Conservation (phyloP, 352 stramenopile genomes). For the Blastocystis sp. region DNA sequence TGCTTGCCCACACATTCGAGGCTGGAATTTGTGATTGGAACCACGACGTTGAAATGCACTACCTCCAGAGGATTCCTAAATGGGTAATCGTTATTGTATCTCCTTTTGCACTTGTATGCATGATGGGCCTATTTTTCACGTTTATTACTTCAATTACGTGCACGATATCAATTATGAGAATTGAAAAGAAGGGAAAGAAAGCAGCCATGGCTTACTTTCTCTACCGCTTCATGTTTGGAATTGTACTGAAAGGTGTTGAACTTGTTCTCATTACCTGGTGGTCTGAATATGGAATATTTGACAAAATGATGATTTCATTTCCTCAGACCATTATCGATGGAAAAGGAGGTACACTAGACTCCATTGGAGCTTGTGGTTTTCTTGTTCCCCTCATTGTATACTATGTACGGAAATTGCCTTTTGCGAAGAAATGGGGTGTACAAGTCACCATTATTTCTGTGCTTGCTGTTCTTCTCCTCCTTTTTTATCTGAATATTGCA, state of each 20-base stretch:
- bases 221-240: constrained; percentile 39
- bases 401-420: constrained; percentile 3
- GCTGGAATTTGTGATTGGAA: constrained; percentile 37
- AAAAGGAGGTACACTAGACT: constrained; percentile 8
- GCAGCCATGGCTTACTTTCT: constrained; percentile 44
- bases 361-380: constrained; percentile 32
- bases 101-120: constrained; percentile 1
- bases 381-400: constrained; percentile 24
- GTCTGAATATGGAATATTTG: constrained; percentile 24
- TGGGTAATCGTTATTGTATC: neutral
- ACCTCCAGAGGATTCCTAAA: neutral
- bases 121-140: constrained; percentile 55
- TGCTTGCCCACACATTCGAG: constrained; percentile 47
- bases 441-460: neutral
- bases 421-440: neutral
- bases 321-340: neutral
- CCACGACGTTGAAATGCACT: neutral
- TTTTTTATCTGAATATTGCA: constrained; percentile 16
- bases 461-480: neutral
- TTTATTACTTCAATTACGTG: constrained; percentile 59
- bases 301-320: constrained; percentile 16
- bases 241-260: constrained; percentile 34
- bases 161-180: constrained; percentile 45
- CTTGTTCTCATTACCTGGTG: constrained; percentile 18
- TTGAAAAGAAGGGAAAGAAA: constrained; percentile 37